Percentiles rank a stretch among this genome's conserved stretches.
These are phyloP conservation scores for Lycium barbarum DNA, from an alignment of 257 asterid species.

Conservation along the genomic window DNA sequence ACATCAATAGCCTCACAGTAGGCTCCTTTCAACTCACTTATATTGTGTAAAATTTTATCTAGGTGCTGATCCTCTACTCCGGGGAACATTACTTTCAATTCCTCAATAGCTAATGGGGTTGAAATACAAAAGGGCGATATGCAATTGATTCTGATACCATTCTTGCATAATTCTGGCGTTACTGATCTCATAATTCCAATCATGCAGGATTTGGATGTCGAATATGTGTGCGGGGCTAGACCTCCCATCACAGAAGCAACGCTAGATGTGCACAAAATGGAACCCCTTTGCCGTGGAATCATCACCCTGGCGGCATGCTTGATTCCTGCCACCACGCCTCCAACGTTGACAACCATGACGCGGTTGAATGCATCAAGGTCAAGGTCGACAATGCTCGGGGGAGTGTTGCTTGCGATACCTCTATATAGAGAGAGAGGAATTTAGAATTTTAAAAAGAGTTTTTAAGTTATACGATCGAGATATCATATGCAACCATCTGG, in stretches of 20 bases:
- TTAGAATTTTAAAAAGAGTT: background rate
- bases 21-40: conserved; percentile 65
- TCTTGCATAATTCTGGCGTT: conserved; percentile 63
- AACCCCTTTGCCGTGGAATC: conserved; percentile 72
- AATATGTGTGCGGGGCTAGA: conserved; percentile 70
- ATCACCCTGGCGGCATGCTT: conserved; percentile 87
- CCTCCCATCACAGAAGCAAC: conserved; percentile 80
- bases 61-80: conserved; percentile 46
- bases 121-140: conserved; percentile 84
- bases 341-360: conserved; percentile 72
- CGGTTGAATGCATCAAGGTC: conserved; percentile 65
- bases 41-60: conserved; percentile 53
- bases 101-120: conserved; percentile 67
- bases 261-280: conserved; percentile 81
- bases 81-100: conserved; percentile 54
- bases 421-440: background rate
- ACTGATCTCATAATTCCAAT: conserved; percentile 65
- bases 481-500: no score
- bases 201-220: conserved; percentile 68
- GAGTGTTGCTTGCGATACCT: conserved; percentile 65
- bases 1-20: conserved; percentile 64
- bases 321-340: conserved; percentile 74
- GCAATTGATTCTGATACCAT: conserved; percentile 76
- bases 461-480: no score
- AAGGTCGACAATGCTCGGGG: conserved; percentile 66